Percentiles rank a stretch among this genome's conserved stretches.
Evolutionary conservation across 1,284 basidiomycete genomes (phyloP).

Genomic region (Phylloporus sp.): DNA sequence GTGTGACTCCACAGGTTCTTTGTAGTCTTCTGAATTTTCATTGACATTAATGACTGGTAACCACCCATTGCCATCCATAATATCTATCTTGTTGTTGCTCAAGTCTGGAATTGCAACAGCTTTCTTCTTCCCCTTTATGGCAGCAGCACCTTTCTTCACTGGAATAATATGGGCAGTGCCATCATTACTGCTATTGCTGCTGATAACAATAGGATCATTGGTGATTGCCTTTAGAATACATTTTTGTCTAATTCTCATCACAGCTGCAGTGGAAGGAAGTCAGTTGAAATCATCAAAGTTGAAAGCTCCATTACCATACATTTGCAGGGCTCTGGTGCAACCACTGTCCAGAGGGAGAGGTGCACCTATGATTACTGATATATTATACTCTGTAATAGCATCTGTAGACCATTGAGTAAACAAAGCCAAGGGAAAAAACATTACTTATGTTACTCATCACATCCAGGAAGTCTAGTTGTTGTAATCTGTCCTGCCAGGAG

Average conservation of each 20-base stretch:
- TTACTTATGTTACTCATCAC: not conserved
- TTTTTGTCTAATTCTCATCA: constrained; percentile 3
- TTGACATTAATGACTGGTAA: too few species aligned
- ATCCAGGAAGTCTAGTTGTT: not conserved
- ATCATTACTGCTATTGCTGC: constrained; percentile 2
- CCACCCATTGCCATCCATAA: too few species aligned
- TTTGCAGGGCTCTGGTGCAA: not conserved
- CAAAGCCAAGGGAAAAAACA: not conserved
- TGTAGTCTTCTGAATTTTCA: too few species aligned
- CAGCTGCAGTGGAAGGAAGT: not conserved
- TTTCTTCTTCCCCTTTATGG: too few species aligned
- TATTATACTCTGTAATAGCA: not conserved
- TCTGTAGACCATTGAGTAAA: not conserved
- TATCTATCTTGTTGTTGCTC: too few species aligned
- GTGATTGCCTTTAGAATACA: not conserved
- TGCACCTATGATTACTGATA: not conserved
- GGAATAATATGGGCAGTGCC: not conserved
- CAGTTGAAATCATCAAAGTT: not conserved
- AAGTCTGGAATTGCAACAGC: too few species aligned
- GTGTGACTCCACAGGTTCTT: too few species aligned
- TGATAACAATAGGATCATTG: not conserved
- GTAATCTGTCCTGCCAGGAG: not conserved
- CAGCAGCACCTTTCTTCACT: too few species aligned
- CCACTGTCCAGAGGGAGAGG: not conserved
- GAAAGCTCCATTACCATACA: constrained; percentile 4